A percentile compares a stretch with the other conserved stretches of the same genome.
phyloP scores from a whole-genome alignment of 176 grass and related monocot genomes.

The Aegilops longissima region DNA sequence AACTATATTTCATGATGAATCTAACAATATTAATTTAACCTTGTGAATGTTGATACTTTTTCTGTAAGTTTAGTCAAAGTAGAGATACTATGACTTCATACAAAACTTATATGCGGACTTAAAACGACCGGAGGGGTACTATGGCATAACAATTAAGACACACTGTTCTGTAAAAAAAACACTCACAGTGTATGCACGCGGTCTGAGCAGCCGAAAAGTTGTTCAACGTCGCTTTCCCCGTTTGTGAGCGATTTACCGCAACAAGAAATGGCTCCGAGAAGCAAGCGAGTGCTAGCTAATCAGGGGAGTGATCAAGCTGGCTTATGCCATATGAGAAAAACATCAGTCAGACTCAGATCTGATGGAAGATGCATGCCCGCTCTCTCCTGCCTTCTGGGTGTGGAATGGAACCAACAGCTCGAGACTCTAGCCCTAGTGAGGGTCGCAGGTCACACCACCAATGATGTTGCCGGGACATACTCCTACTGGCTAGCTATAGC shows the following conservation, averaged over 20 bases:
- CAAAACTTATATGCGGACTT: too few species aligned
- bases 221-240: background rate
- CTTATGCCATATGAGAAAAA: background rate
- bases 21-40: too few species aligned
- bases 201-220: background rate
- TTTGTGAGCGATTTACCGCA: background rate
- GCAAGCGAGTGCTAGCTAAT: background rate
- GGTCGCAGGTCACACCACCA: background rate
- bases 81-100: too few species aligned
- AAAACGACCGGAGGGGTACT: too few species aligned
- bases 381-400: background rate
- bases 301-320: background rate
- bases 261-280: background rate
- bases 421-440: background rate
- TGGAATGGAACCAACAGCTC: background rate
- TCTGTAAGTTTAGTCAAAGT: too few species aligned
- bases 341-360: background rate
- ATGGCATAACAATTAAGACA: background rate
- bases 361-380: background rate
- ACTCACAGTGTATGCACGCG: too few species aligned
- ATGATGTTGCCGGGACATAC: constrained; percentile 15
- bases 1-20: too few species aligned
- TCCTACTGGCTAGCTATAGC: too few species aligned
- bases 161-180: background rate
- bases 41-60: too few species aligned